Base-by-base conservation (phyloP, 2,329 filamentous ascomycete species). In the Pseudocercospora macadamiae region DNA sequence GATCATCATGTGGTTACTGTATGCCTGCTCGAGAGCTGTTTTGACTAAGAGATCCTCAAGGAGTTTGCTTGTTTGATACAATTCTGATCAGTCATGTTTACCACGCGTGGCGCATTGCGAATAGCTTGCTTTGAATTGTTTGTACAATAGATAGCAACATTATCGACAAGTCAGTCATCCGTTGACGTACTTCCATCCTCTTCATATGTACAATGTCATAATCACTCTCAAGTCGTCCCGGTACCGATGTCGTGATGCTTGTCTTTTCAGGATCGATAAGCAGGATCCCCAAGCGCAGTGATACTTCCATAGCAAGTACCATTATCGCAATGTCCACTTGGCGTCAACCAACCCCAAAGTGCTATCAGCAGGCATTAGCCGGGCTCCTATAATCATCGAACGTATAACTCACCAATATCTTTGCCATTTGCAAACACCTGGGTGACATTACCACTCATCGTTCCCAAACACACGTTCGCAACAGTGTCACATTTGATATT, bases 391-490 rank as follows among this genome's bases (percentile, higher is more conserved):
- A 7, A n/a, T 26, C 4, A 16, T 16, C 1, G 16, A 14, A 9
- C 7, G 44, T n/a, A 23, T 6, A 7, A 32, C 28, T 32, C 12
- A 32, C 28, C 59, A n/a, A 61, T 39, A 2, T 54, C 48, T 32
- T 61, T 58, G 7, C 59, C 59, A 21, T 61, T 61, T 8, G 51
- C 26, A 30, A 61, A 61, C 16, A 61, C 30, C 51, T 61, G 59
- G 1, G 59, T 61, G 14, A 59, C 47, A 25, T 61, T 61, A 23
- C 59, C 59, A 30, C 55, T 47, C 34, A 61, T 9, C 7, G 51
- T 61, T 18, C 55, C 55, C 10, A 55, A 12, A 30, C 59, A 58
- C 10, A 55, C 55, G 16, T 61, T 47, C 8, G 51, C 36, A 26
- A 23, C 30, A 10, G 44, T 19, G 21, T 61, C 48, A 36, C 59